Evolutionary conservation across 805 yeast species (phyloP).

Genomic region (baker's yeast (Saccharomyces cerevisiae)): DNA sequence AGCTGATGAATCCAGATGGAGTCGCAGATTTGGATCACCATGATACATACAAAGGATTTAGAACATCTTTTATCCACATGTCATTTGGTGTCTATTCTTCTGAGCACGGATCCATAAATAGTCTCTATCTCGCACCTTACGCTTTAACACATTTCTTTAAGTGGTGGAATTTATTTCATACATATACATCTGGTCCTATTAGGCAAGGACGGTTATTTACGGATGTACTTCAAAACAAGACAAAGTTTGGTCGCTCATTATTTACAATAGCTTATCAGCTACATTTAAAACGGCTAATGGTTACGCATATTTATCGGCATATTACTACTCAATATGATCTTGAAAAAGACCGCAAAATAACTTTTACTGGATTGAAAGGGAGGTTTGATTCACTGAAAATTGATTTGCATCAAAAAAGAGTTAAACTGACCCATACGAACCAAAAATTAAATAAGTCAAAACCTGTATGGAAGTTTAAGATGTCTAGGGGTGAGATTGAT

Average conservation of each 20-base stretch:
- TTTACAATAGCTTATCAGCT: conserved; percentile 70
- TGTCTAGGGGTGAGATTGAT: conserved; percentile 64
- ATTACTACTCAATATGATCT: conserved; percentile 36
- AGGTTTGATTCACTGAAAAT: conserved; percentile 43
- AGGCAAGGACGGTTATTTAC: conserved; percentile 64
- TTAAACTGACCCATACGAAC: conserved; percentile 34
- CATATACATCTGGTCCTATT: conserved; percentile 71
- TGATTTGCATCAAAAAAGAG: conserved; percentile 53
- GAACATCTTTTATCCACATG: conserved; percentile 58
- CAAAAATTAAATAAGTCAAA: conserved; percentile 39
- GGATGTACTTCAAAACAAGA: conserved; percentile 35
- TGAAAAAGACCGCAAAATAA: conserved; percentile 31
- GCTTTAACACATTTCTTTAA: conserved; percentile 55
- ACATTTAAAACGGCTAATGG: conserved; percentile 53
- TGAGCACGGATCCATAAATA: conserved; percentile 42
- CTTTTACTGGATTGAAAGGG: conserved; percentile 58
- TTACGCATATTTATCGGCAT: conserved; percentile 64
- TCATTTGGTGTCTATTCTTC: conserved; percentile 34
- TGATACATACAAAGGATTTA: conserved; percentile 53
- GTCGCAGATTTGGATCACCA: conserved; percentile 36
- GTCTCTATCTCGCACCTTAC: conserved; percentile 67
- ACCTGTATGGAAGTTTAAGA: conserved; percentile 44
- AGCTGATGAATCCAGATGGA: conserved; percentile 48
- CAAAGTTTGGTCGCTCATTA: conserved; percentile 60
- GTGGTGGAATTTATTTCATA: conserved; percentile 79